phyloP scores from a whole-genome alignment of 805 yeast species.

The Novakomyces olei region DNA sequence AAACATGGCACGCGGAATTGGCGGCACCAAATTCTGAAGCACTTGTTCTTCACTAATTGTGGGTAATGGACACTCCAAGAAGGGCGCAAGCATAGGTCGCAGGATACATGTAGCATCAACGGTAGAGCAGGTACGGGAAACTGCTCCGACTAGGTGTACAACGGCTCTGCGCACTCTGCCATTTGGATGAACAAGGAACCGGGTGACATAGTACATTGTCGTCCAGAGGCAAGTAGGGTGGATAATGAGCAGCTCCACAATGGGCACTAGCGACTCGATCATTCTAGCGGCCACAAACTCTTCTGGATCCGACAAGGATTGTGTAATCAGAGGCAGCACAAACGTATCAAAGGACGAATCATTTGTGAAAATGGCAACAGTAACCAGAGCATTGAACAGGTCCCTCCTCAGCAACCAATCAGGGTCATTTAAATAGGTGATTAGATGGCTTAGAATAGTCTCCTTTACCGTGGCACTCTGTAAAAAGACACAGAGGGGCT shows the following conservation, averaged over 20 bases:
- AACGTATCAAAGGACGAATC: slow-evolving; percentile 67
- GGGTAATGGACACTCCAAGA: slow-evolving; percentile 47
- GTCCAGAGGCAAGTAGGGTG: slow-evolving; percentile 32
- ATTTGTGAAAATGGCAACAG: slow-evolving; percentile 63
- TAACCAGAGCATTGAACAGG: slow-evolving; percentile 48
- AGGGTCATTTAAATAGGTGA: slow-evolving; percentile 72
- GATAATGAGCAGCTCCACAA: slow-evolving; percentile 35
- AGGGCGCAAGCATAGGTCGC: slow-evolving; percentile 59
- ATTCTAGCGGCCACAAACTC: slow-evolving; percentile 59
- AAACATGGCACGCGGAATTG: slow-evolving; percentile 33
- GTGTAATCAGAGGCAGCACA: slow-evolving; percentile 61
- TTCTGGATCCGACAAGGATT: slow-evolving; percentile 56
- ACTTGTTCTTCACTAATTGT: too few relatives aligned
- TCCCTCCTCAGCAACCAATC: slow-evolving; percentile 43
- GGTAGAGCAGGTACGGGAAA: slow-evolving; percentile 37
- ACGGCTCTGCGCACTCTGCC: slow-evolving; percentile 47
- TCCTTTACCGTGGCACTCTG: slow-evolving; percentile 81
- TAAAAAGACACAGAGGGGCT: slow-evolving; percentile 57
- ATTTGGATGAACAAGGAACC: slow-evolving; percentile 64
- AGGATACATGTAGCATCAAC: slow-evolving; percentile 71
- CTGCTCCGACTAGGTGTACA: slow-evolving; percentile 34
- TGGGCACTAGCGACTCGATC: slow-evolving; percentile 32
- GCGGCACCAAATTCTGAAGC: slow-evolving; percentile 45
- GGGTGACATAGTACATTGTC: slow-evolving; percentile 27
- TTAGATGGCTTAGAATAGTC: slow-evolving; percentile 66